These are phyloP conservation scores for Eucalyptus shirleyi DNA, from an alignment of 345 rosid species.

Conservation along the genomic window DNA sequence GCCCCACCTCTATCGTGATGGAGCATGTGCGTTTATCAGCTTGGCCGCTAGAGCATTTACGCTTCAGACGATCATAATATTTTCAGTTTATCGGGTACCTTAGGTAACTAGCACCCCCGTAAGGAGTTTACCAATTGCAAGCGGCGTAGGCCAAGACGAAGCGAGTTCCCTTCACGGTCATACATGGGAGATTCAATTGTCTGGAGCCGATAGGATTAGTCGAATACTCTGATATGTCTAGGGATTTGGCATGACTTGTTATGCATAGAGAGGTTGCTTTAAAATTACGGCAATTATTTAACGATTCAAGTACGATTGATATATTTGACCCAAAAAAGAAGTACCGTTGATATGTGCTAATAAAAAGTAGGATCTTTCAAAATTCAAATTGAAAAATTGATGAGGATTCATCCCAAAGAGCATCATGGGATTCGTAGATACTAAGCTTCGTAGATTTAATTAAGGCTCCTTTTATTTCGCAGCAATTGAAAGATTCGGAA, in stretches of 20 bases:
- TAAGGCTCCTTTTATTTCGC: fast-evolving
- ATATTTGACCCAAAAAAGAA: too few relatives aligned
- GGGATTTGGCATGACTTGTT: background rate
- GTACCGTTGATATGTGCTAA: background rate
- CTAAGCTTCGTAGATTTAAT: background rate
- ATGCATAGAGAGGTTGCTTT: background rate
- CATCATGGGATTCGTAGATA: background rate
- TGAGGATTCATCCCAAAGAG: too few relatives aligned
- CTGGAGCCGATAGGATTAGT: background rate
- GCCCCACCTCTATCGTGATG: background rate
- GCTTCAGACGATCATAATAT: background rate
- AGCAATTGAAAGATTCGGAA: too few relatives aligned
- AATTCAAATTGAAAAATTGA: background rate
- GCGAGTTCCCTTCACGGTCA: background rate
- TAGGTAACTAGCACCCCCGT: background rate
- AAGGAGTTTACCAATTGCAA: background rate
- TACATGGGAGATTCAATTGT: background rate
- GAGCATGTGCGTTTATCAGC: background rate
- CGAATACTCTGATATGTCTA: background rate
- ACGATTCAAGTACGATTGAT: too few relatives aligned
- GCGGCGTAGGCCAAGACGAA: background rate
- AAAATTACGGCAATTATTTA: background rate
- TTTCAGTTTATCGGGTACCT: background rate
- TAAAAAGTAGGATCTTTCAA: background rate
- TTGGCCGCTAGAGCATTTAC: background rate